These are phyloP conservation scores for Saccharomycopsis microspora DNA, from an alignment of 805 yeast species.

Conservation along the genomic window DNA sequence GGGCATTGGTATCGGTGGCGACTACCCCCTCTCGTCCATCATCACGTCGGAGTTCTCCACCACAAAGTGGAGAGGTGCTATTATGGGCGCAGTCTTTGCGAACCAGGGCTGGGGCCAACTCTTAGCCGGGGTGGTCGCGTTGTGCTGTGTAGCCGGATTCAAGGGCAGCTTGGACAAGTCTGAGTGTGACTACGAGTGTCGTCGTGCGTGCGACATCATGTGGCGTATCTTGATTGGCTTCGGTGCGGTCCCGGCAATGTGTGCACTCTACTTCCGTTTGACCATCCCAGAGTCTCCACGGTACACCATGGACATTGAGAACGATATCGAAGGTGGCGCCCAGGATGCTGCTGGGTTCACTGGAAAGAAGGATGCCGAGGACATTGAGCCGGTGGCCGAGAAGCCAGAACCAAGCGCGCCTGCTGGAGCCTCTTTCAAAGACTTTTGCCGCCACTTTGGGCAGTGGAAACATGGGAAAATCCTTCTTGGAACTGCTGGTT, in stretches of 20 bases:
- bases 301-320: slow-evolving; percentile 63
- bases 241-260: slow-evolving; percentile 80
- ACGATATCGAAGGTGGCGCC: slow-evolving; percentile 29
- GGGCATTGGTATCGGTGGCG: slow-evolving; percentile 98
- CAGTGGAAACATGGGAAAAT: slow-evolving; percentile 86
- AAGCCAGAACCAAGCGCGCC: slow-evolving; percentile 31
- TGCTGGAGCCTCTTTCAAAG: slow-evolving; percentile 72
- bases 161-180: slow-evolving; percentile 47
- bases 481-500: slow-evolving; percentile 78
- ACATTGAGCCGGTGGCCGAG: slow-evolving; percentile 24
- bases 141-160: slow-evolving; percentile 67
- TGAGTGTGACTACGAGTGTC: slow-evolving; percentile 56
- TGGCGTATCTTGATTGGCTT: slow-evolving; percentile 89
- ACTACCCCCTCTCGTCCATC: slow-evolving; percentile 84
- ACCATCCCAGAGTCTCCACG: slow-evolving; percentile 94
- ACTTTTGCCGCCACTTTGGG: slow-evolving; percentile 60
- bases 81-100: slow-evolving; percentile 92
- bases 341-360: slow-evolving; percentile 18
- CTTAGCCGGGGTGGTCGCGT: slow-evolving; percentile 73
- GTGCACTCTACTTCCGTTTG: slow-evolving; percentile 83
- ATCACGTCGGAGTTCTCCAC: slow-evolving; percentile 88
- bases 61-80: slow-evolving; percentile 96
- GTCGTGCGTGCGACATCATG: slow-evolving; percentile 79
- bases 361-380: slow-evolving; percentile 28
- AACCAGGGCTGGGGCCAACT: slow-evolving; percentile 97